Conservation (phyloP, 2,329 filamentous ascomycete species). For the Monosporascus sp. region DNA sequence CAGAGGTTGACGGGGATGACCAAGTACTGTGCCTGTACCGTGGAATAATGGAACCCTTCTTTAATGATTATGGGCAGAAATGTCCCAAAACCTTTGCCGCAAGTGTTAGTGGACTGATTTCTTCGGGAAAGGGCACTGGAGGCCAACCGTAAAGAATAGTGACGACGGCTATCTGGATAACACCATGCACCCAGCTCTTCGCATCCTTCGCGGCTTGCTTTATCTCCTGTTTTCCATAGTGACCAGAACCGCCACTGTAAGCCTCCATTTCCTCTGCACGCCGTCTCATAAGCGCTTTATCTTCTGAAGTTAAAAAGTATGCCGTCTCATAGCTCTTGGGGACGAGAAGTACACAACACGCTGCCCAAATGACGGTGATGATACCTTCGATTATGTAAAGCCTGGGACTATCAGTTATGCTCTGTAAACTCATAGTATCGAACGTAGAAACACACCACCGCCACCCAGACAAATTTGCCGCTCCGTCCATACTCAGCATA, state of each 20-base stretch:
- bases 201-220: constrained; percentile 17
- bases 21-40: constrained; percentile 32
- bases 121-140: not conserved
- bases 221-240: constrained; percentile 17
- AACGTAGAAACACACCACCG: constrained; percentile 13
- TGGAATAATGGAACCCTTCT: constrained; percentile 31
- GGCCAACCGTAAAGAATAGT: constrained; percentile 29
- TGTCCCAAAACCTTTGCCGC: constrained; percentile 28
- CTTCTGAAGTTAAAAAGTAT: constrained; percentile 13
- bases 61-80: constrained; percentile 37
- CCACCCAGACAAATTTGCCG: constrained; percentile 18
- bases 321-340: constrained; percentile 14
- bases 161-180: constrained; percentile 33
- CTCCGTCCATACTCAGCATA: constrained; percentile 23
- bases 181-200: constrained; percentile 22
- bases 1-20: constrained; percentile 36
- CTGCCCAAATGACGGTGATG: constrained; percentile 12
- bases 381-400: constrained; percentile 18
- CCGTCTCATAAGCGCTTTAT: constrained; percentile 15
- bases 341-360: constrained; percentile 7
- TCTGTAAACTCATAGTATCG: too few relatives aligned
- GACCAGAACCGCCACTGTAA: constrained; percentile 17
- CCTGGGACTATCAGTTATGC: constrained; percentile 2
- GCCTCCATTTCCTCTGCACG: constrained; percentile 16
- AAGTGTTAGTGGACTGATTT: not conserved